Conservation (phyloP, 495 filamentous ascomycete species). For the Podospora anserina region DNA sequence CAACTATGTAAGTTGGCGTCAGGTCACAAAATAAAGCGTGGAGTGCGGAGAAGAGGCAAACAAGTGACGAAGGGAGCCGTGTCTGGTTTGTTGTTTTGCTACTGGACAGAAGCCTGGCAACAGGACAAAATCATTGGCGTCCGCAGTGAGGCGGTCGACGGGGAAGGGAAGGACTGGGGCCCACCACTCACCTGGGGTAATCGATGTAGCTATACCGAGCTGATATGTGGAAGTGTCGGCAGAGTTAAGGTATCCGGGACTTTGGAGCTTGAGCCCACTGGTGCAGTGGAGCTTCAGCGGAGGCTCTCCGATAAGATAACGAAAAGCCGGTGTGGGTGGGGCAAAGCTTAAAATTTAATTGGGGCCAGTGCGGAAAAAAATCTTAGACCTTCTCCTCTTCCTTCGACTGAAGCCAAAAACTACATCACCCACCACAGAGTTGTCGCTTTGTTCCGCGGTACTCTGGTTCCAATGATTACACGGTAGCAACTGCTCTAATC, state of each 20-base stretch:
- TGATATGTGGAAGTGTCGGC: background rate
- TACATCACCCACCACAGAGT: slow-evolving; percentile 12
- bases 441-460: slow-evolving; percentile 4
- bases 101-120: slow-evolving; percentile 7
- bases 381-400: slow-evolving; percentile 11
- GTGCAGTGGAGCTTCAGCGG: background rate
- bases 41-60: background rate
- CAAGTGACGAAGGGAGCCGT: background rate
- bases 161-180: background rate
- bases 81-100: slow-evolving; percentile 3
- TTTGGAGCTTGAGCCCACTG: background rate
- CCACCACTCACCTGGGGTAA: background rate
- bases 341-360: slow-evolving; percentile 18
- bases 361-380: slow-evolving; percentile 11
- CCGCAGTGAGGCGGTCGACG: slow-evolving; percentile 7
- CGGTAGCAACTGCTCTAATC: slow-evolving; percentile 23
- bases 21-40: background rate
- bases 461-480: slow-evolving; percentile 21
- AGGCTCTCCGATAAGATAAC: slow-evolving; percentile 27
- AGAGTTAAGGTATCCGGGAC: background rate
- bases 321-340: slow-evolving; percentile 8
- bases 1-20: background rate
- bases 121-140: slow-evolving; percentile 11
- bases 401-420: slow-evolving; percentile 7
- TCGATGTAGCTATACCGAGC: background rate